Evolutionary conservation across 208 protist genomes (phyloP).

Genomic region (Crithidia bombi): DNA sequence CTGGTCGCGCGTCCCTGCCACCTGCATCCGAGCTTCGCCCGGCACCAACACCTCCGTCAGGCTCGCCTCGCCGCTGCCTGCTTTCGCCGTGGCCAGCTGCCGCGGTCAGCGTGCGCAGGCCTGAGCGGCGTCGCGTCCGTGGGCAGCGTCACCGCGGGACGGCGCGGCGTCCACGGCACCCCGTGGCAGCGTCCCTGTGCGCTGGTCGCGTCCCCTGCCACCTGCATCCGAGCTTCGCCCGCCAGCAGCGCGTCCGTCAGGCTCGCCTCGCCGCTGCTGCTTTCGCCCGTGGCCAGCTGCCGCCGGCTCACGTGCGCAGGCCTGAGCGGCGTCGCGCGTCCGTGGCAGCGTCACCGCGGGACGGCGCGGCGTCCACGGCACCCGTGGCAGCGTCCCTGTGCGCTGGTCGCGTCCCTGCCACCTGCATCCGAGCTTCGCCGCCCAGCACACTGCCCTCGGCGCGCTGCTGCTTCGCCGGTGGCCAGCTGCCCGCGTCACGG

Average conservation of each 20-base stretch:
- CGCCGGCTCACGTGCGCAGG: too few species aligned
- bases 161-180: background rate
- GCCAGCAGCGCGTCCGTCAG: too few species aligned
- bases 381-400: background rate
- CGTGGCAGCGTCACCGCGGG: background rate
- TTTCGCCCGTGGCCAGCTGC: background rate
- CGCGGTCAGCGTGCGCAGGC: background rate
- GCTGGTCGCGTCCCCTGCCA: too few species aligned
- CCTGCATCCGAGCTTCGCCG: background rate
- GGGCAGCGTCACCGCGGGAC: background rate
- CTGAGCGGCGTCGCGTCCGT: background rate
- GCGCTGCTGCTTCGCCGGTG: background rate
- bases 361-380: background rate
- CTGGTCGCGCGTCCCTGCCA: too few species aligned
- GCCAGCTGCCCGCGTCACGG: background rate
- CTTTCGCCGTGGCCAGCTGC: background rate
- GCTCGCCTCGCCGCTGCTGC: background rate
- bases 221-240: background rate
- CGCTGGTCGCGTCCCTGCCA: background rate
- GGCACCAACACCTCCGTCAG: too few species aligned
- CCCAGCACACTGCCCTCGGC: conserved; percentile 12
- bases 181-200: too few species aligned
- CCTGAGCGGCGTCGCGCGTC: background rate
- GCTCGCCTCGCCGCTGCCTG: background rate
- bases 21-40: background rate